These are phyloP conservation scores for Globisporangium uncinulatum DNA, from an alignment of 352 stramenopile genomes.

Conservation along the genomic window DNA sequence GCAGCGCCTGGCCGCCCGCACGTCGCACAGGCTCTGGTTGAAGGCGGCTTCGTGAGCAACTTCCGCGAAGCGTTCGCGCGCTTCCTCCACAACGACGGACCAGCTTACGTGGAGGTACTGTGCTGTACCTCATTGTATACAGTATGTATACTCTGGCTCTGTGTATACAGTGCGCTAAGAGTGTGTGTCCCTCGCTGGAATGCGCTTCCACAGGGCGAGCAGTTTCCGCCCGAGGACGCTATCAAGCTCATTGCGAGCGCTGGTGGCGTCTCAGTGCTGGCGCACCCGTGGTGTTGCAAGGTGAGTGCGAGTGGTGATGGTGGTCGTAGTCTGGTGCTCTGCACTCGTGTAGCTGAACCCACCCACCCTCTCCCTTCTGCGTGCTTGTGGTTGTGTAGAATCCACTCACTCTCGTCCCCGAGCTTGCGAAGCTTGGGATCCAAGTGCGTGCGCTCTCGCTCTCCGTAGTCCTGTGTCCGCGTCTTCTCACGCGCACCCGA, in stretches of 20 bases:
- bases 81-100: slow-evolving; percentile 79
- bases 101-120: slow-evolving; percentile 74
- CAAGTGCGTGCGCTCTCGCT: slow-evolving; percentile 28
- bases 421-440: slow-evolving; percentile 68
- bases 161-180: background rate
- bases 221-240: slow-evolving; percentile 80
- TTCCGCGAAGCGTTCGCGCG: slow-evolving; percentile 78
- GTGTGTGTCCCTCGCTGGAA: background rate
- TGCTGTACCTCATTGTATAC: no score
- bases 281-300: slow-evolving; percentile 84
- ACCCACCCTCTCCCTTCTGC: background rate
- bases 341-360: background rate
- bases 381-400: slow-evolving; percentile 24
- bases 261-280: slow-evolving; percentile 76
- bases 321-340: background rate
- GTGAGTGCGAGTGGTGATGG: slow-evolving; percentile 19
- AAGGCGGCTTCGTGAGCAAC: slow-evolving; percentile 64
- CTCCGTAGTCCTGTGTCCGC: background rate
- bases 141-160: no score
- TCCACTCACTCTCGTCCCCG: slow-evolving; percentile 56
- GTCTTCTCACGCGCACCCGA: background rate
- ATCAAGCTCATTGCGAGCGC: slow-evolving; percentile 82
- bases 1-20: slow-evolving; percentile 74
- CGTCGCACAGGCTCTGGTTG: slow-evolving; percentile 73
- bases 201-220: slow-evolving; percentile 37